Base-by-base conservation (phyloP, 2,329 filamentous ascomycete genomes). In the Aspergillus ochraceus region DNA sequence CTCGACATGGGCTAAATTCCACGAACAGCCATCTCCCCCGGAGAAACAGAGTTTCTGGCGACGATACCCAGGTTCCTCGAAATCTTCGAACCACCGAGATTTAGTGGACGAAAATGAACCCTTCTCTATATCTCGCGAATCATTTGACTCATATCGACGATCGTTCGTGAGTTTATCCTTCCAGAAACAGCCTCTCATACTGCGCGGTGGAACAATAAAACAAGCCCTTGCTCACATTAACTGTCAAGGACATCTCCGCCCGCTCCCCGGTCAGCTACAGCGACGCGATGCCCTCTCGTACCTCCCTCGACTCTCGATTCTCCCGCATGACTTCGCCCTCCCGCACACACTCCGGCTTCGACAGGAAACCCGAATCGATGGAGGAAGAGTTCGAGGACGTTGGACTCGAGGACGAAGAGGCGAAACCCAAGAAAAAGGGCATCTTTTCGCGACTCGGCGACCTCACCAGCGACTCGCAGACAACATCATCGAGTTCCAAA, bases 121-220 rank as follows among this genome's bases (percentile, higher is more conserved):
- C 14, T 98, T 98, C 74, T 92, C 90, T 64, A 98, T 98, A 74
- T 97, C 93, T 42, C 86, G 94, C 70, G 95, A 98, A 79, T 97
- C 93, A 2, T 98, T 98, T 72, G 95, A 98, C 75, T 97, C 93
- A 3, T 98, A 98, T 78, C 85, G 95, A 64, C 88, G 95, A 70
- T 97, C 93, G 64, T 98, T 98, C 80, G 94, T 97, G 84, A 68
- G 89, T 82, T 14, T 6, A 14, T 17, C 26, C 26, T 22, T 14
- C 26, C 6, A 12, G 24, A 12, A 30, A 14, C 58, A 14, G 2
- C 6, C 11, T 14, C 45, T 6, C 8, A 24, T 4, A 6, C n/a
- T 9, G 22, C 45, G 19, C 19, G 12, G 9, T n/a, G 45, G 19
- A 24, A 24, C 24, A 5, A 24, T 24, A 47, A 22, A 11, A 46